These are phyloP conservation scores for Hymenoscyphus repandus DNA, from an alignment of 2,329 filamentous ascomycete genomes.

Conservation along the genomic window DNA sequence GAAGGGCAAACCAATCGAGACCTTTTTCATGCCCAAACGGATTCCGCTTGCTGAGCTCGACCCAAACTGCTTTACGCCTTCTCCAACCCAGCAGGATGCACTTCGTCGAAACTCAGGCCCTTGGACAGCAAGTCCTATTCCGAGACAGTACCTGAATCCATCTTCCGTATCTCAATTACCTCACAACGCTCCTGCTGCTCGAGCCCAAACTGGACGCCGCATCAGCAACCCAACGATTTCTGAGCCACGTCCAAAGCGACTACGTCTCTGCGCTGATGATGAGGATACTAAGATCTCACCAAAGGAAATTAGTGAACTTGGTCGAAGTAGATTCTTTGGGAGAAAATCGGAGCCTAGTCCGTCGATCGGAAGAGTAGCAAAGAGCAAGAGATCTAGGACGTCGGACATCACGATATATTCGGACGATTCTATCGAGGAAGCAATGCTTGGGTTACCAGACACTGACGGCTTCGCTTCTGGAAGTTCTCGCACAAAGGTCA, in stretches of 20 bases:
- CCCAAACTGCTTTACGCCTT: conserved; percentile 61
- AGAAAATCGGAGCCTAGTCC: conserved; percentile 34
- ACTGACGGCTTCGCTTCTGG: conserved; percentile 16
- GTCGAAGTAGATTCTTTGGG: conserved; percentile 44
- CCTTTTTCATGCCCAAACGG: conserved; percentile 60
- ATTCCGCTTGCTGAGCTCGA: conserved; percentile 62
- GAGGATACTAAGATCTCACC: conserved; percentile 31
- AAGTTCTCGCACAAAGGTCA: conserved; percentile 18
- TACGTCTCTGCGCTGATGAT: conserved; percentile 48
- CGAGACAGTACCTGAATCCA: conserved; percentile 18
- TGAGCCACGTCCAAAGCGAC: conserved; percentile 42
- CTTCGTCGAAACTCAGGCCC: conserved; percentile 48
- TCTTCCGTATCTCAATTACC: conserved; percentile 14
- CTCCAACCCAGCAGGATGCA: conserved; percentile 57
- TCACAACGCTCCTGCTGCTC: conserved; percentile 27
- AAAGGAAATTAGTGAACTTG: conserved; percentile 29
- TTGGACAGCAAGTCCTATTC: conserved; percentile 49
- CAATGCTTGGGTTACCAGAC: conserved; percentile 41
- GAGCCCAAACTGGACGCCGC: conserved; percentile 37
- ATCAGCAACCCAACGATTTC: conserved; percentile 35
- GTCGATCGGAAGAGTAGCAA: conserved; percentile 31
- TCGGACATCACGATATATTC: conserved; percentile 45
- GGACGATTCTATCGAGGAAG: conserved; percentile 46
- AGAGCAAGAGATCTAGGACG: conserved; percentile 36
- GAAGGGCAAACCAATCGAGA: conserved; percentile 54